These are phyloP conservation scores for Exophiala sideris DNA, from an alignment of 2,329 filamentous ascomycete genomes.

Conservation along the genomic window DNA sequence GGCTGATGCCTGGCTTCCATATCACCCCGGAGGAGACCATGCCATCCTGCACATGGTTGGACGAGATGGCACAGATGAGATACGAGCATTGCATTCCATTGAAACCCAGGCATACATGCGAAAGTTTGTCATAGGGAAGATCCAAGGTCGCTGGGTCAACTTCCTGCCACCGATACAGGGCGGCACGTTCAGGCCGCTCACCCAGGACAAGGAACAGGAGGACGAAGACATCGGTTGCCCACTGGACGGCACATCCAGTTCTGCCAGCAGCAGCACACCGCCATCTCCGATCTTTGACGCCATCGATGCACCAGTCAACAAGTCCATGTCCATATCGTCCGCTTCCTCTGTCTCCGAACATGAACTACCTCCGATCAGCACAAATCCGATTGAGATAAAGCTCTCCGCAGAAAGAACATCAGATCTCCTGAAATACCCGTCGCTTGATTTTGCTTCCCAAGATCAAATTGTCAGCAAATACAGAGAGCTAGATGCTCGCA, in stretches of 20 bases:
- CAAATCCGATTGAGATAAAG: conserved; percentile 15
- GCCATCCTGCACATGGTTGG: conserved; percentile 91
- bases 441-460: conserved; percentile 70
- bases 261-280: conserved; percentile 36
- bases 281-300: conserved; percentile 70
- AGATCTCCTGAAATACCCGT: conserved; percentile 63
- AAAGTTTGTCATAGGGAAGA: conserved; percentile 75
- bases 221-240: conserved; percentile 32
- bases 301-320: conserved; percentile 34
- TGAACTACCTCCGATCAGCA: conserved; percentile 24
- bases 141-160: conserved; percentile 80
- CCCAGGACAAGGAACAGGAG: conserved; percentile 34
- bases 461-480: conserved; percentile 75
- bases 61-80: conserved; percentile 89
- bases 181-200: conserved; percentile 60
- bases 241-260: conserved; percentile 19
- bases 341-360: conserved; percentile 51
- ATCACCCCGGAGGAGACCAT: conserved; percentile 88
- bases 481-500: conserved; percentile 67
- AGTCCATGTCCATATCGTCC: conserved; percentile 49
- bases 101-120: conserved; percentile 75
- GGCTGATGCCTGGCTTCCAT: conserved; percentile 81
- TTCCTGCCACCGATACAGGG: conserved; percentile 91
- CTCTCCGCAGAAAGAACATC: conserved; percentile 16
- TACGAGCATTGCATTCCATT: conserved; percentile 78